phyloP scores from a whole-genome alignment of 176 grass and related monocot species.

The Carex littledalei region DNA sequence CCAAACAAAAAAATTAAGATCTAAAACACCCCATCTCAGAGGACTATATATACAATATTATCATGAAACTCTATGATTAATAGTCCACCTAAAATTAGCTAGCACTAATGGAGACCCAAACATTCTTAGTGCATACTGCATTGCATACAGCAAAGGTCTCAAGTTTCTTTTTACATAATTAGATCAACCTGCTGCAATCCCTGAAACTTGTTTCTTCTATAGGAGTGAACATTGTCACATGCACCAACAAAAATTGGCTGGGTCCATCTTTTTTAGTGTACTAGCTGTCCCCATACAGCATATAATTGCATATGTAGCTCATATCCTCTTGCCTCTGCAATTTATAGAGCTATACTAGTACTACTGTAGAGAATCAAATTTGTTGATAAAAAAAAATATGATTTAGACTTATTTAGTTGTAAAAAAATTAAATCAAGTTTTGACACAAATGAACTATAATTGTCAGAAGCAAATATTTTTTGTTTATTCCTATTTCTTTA shows the following conservation, averaged over 20 bases:
- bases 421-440: neutral
- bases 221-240: slow-evolving; percentile 21
- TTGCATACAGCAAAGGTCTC: neutral
- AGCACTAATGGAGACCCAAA: neutral
- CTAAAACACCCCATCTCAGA: neutral
- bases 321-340: neutral
- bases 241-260: slow-evolving; percentile 1
- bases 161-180: slow-evolving; percentile 1
- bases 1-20: neutral
- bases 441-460: neutral
- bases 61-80: slow-evolving; percentile 6
- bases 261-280: slow-evolving; percentile 8
- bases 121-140: slow-evolving; percentile 11
- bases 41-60: neutral
- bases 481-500: neutral
- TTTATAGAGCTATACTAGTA: neutral
- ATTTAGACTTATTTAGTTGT: neutral
- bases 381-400: too few relatives aligned
- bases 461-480: neutral
- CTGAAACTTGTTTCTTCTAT: slow-evolving; percentile 16
- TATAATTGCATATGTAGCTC: neutral
- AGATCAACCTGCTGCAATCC: slow-evolving; percentile 4
- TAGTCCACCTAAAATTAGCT: slow-evolving; percentile 7
- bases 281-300: neutral
- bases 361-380: neutral